These are phyloP conservation scores for Candida ortonii DNA, from an alignment of 805 yeast species.

Conservation along the genomic window DNA sequence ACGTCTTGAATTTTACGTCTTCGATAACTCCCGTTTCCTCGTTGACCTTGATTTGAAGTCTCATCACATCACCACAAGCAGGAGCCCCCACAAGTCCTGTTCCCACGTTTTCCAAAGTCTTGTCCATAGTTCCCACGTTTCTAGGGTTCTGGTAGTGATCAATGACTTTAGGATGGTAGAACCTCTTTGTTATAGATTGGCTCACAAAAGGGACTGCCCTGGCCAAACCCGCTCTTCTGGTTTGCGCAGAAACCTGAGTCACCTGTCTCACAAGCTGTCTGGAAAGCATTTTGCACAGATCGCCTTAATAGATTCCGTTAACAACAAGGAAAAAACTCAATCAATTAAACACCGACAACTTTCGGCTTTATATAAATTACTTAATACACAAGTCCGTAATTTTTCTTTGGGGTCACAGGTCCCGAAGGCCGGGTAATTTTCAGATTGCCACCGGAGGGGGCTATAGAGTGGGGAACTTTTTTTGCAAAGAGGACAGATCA, in stretches of 20 bases:
- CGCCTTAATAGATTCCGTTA: no score
- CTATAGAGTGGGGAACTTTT: no score
- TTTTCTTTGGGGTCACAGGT: no score
- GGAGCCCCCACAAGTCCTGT: constrained; percentile 99
- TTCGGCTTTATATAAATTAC: no score
- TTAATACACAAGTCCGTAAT: no score
- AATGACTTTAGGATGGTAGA: constrained; percentile 89
- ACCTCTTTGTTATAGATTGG: constrained; percentile 3
- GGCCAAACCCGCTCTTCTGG: not conserved
- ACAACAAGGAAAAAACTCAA: no score
- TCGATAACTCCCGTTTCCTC: constrained; percentile 87
- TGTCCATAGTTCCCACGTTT: constrained; percentile 91
- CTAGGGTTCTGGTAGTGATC: constrained; percentile 97
- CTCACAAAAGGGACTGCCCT: not conserved
- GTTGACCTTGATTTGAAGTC: constrained; percentile 89
- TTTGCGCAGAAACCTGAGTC: constrained; percentile 1
- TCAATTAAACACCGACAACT: no score
- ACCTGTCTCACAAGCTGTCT: constrained; percentile 19
- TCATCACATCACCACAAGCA: constrained; percentile 99
- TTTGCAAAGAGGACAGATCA: no score
- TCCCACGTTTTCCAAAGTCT: constrained; percentile 73
- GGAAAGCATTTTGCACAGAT: constrained; percentile 25
- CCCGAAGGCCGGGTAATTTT: no score
- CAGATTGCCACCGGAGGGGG: no score
- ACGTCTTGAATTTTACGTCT: constrained; percentile 96